These are phyloP conservation scores for Hortaea sp. DNA, from an alignment of 2,329 filamentous ascomycete genomes.

Conservation along the genomic window DNA sequence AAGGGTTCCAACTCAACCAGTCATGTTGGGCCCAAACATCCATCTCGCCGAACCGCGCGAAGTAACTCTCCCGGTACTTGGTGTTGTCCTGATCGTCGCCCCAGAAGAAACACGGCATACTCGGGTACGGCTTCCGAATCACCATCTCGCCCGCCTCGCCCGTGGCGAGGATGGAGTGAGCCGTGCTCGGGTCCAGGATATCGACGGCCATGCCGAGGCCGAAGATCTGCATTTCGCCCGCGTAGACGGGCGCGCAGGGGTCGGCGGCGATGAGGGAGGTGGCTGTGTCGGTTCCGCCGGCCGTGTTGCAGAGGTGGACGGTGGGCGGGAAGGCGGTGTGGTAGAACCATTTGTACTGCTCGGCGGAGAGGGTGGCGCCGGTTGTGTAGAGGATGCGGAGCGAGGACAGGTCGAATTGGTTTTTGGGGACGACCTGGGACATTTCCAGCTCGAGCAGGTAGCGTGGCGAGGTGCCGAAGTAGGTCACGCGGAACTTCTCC, in stretches of 20 bases:
- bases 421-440: constrained; percentile 25
- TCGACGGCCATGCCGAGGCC: constrained; percentile 40
- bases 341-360: constrained; percentile 39
- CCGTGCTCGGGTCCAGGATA: constrained; percentile 31
- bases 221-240: constrained; percentile 34
- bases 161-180: constrained; percentile 23
- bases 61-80: constrained; percentile 37
- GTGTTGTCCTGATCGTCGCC: constrained; percentile 30
- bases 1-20: constrained; percentile 33
- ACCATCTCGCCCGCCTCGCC: constrained; percentile 37
- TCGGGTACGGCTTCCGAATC: constrained; percentile 36
- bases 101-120: constrained; percentile 36
- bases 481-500: constrained; percentile 29
- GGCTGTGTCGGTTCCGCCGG: constrained; percentile 40
- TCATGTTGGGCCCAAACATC: constrained; percentile 39
- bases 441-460: constrained; percentile 36
- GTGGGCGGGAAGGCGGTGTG: constrained; percentile 26
- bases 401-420: constrained; percentile 28
- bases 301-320: constrained; percentile 33
- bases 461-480: constrained; percentile 36
- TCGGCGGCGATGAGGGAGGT: constrained; percentile 36
- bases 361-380: constrained; percentile 33
- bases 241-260: constrained; percentile 32
- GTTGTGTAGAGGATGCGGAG: constrained; percentile 37
- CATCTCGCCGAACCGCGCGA: constrained; percentile 31